Evolutionary conservation across 306 rosid genomes (phyloP), one percentile per base, ranked within the genome.

Genomic region (Castanea mollissima): DNA sequence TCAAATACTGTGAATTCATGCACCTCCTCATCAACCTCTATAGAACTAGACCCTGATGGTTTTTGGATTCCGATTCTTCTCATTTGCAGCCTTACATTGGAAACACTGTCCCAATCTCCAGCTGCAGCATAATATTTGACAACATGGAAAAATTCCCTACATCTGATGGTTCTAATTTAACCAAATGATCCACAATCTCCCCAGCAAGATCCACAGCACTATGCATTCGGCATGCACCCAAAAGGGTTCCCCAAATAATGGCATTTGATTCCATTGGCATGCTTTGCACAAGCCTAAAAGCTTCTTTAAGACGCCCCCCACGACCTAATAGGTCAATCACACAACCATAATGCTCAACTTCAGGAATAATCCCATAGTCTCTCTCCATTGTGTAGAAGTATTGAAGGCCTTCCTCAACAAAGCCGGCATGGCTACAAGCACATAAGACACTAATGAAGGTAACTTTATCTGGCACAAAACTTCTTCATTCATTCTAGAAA

Each of bases 71-170:
- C 96, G 12, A 78, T 35, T n/a, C 60, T 86, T 86, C 85, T 89
- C 95, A 92, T 87, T 78, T 57, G 87, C 84, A 78, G 52, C 87
- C 97, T 85, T 68, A 85, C 74, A 68, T 79, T 85, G 21, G 94
- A 92, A 49, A 91, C 92, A 68, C 83, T 81, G 41, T 81, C 71
- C 97, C 97, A 94, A 59, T 92, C 94, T 60, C 92, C 90, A 41
- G 95, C 93, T 65, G 90, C 91, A 68, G 97, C 95, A 78, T 86
- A 94, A 94, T 94, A 83, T 94, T 92, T 70, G 97, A 91, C 84
- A 92, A 21, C 81, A 94, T 86, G 10, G 95, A 87, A 51, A 86
- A 85, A 65, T 86, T 91, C 75, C 96, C 94, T 3, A 90, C 83
- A 81, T 92, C 91, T 4, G 90, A 85, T 29, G 89, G 92, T 21